phyloP scores from a whole-genome alignment of 1,284 basidiomycete genomes.

The Anthracocystis setariae region DNA sequence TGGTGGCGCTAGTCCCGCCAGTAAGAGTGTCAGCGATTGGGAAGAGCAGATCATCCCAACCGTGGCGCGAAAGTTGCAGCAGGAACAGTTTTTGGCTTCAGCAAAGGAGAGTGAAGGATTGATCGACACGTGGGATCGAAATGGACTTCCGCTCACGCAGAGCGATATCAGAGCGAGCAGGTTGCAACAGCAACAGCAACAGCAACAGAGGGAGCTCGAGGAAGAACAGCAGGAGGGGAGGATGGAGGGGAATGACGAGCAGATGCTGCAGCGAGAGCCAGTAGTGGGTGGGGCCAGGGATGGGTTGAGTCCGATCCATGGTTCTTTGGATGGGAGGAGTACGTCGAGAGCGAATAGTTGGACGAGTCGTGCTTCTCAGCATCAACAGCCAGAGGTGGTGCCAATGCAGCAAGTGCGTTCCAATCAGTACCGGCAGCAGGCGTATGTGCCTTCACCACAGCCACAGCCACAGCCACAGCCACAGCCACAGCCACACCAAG shows the following conservation, averaged over 20 bases:
- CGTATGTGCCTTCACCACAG: neutral
- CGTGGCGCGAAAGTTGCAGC: slow-evolving; percentile 52
- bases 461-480: neutral
- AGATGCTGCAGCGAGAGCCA: slow-evolving; percentile 9
- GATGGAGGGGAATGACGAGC: slow-evolving; percentile 8
- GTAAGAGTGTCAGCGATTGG: slow-evolving; percentile 48
- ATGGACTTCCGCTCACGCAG: slow-evolving; percentile 52
- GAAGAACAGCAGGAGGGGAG: slow-evolving; percentile 5
- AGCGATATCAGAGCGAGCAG: slow-evolving; percentile 24
- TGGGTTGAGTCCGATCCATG: slow-evolving; percentile 18
- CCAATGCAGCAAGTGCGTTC: neutral
- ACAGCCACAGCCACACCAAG: neutral
- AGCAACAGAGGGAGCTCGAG: slow-evolving; percentile 5
- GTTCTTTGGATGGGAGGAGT: slow-evolving; percentile 2
- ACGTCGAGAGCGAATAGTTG: slow-evolving; percentile 22
- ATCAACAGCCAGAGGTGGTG: neutral
- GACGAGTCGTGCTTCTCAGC: slow-evolving; percentile 12
- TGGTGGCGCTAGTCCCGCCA: slow-evolving; percentile 23
- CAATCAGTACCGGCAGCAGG: no score
- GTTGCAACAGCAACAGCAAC: slow-evolving; percentile 22
- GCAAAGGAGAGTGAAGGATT: slow-evolving; percentile 47
- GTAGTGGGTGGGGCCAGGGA: slow-evolving; percentile 1
- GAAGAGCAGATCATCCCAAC: slow-evolving; percentile 59
- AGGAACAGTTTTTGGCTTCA: slow-evolving; percentile 42
- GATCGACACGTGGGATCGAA: slow-evolving; percentile 60